These are phyloP conservation scores for Ophiostoma ips DNA, from an alignment of 2,329 filamentous ascomycete species.

Conservation along the genomic window DNA sequence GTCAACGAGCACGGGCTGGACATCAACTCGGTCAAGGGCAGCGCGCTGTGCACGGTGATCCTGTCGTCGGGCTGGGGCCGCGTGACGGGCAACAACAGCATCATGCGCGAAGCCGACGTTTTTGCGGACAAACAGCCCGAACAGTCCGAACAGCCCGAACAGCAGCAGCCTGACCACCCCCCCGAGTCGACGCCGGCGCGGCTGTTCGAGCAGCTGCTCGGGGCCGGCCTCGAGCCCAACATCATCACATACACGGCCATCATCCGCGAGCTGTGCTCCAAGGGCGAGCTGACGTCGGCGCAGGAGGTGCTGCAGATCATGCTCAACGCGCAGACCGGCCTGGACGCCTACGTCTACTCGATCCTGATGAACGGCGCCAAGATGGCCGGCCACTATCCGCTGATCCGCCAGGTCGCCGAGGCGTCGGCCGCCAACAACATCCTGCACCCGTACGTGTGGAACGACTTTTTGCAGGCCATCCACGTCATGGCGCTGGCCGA, in stretches of 20 bases:
- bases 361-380: constrained; percentile 62
- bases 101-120: neutral
- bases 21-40: constrained; percentile 32
- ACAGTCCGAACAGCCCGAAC: neutral
- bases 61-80: constrained; percentile 22
- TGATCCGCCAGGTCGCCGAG: constrained; percentile 40
- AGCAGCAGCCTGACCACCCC: neutral
- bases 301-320: constrained; percentile 53
- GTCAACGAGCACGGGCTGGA: constrained; percentile 23
- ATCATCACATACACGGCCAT: constrained; percentile 50
- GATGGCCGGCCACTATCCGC: constrained; percentile 33
- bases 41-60: constrained; percentile 45
- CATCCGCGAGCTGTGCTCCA: constrained; percentile 56
- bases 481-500: constrained; percentile 31
- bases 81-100: neutral
- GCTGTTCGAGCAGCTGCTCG: constrained; percentile 41
- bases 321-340: constrained; percentile 40
- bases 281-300: constrained; percentile 47
- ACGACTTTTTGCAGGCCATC: constrained; percentile 39
- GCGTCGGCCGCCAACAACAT: constrained; percentile 34
- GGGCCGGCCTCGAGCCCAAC: constrained; percentile 49
- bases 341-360: constrained; percentile 53
- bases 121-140: constrained; percentile 15
- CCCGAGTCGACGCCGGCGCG: constrained; percentile 30
- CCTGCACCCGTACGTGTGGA: constrained; percentile 33